A percentile compares a stretch with the other conserved stretches of the same genome.
phyloP scores from a whole-genome alignment of 1,284 basidiomycete genomes.

The Ustilago loliicola region DNA sequence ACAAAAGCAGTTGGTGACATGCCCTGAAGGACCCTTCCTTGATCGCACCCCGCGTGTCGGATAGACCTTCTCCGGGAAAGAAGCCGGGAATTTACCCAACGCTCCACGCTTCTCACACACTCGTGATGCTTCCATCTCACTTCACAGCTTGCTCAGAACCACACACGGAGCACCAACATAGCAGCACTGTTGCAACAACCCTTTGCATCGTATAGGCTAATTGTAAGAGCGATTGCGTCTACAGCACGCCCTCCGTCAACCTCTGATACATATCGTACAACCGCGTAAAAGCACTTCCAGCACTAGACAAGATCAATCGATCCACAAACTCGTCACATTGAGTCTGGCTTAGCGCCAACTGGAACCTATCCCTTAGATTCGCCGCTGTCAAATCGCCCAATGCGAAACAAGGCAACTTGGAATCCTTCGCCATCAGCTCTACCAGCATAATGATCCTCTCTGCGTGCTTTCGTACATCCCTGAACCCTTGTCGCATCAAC shows the following conservation, averaged over 20 bases:
- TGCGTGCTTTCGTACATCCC: conserved; percentile 93
- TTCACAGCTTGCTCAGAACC: neutral
- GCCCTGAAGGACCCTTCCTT: too few relatives aligned
- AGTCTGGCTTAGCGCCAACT: conserved; percentile 86
- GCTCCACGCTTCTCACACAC: too few relatives aligned
- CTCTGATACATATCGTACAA: conserved; percentile 69
- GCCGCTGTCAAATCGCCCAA: conserved; percentile 90
- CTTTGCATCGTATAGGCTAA: neutral
- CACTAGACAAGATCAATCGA: conserved; percentile 59
- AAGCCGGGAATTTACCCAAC: conserved; percentile 7
- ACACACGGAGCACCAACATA: neutral
- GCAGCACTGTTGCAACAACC: neutral
- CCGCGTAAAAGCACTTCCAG: conserved; percentile 67
- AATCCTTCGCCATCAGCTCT: conserved; percentile 97
- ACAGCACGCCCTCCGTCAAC: conserved; percentile 61
- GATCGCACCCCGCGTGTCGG: neutral
- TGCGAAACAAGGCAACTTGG: conserved; percentile 90
- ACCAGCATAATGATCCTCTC: conserved; percentile 96
- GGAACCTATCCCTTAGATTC: conserved; percentile 90
- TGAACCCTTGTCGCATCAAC: conserved; percentile 92
- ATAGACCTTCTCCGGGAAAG: neutral
- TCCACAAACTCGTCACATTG: conserved; percentile 86
- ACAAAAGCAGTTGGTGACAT: too few relatives aligned
- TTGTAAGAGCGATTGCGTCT: neutral
- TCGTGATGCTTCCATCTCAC: neutral